phyloP scores from a whole-genome alignment of 305 asterid genomes.

The Fraxinus dipetala region DNA sequence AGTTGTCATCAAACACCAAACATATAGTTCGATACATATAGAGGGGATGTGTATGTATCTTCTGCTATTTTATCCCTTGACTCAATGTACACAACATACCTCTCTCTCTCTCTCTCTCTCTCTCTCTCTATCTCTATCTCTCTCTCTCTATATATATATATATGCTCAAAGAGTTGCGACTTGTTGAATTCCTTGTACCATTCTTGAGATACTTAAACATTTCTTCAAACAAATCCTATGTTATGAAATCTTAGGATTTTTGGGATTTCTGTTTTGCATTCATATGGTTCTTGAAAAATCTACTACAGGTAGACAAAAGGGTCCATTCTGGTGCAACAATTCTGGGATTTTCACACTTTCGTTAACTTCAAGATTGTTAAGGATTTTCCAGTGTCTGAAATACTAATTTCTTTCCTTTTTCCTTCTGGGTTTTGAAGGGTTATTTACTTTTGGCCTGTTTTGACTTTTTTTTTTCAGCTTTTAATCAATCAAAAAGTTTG shows the following conservation, averaged over 20 bases:
- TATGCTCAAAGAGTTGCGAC: background rate
- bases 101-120: background rate
- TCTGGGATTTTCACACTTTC: constrained; percentile 10
- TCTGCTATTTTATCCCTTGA: constrained; percentile 39
- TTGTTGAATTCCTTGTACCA: background rate
- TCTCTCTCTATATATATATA: background rate
- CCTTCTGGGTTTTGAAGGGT: background rate
- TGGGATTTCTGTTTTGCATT: background rate
- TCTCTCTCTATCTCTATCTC: background rate
- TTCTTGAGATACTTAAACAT: background rate
- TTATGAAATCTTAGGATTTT: background rate
- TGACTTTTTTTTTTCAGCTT: background rate
- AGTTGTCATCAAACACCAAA: too few species aligned
- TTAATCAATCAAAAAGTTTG: background rate
- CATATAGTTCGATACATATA: background rate
- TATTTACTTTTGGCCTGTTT: background rate
- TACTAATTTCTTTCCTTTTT: background rate
- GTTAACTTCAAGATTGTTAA: background rate
- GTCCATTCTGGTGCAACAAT: background rate
- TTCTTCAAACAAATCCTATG: background rate
- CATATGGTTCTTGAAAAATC: background rate
- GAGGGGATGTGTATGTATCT: background rate
- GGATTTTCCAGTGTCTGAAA: background rate
- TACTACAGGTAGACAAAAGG: background rate
- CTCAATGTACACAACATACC: constrained; percentile 21